These are phyloP conservation scores for Vaccinium myrtillus DNA, from an alignment of 148 eudicot genomes.

Conservation along the genomic window DNA sequence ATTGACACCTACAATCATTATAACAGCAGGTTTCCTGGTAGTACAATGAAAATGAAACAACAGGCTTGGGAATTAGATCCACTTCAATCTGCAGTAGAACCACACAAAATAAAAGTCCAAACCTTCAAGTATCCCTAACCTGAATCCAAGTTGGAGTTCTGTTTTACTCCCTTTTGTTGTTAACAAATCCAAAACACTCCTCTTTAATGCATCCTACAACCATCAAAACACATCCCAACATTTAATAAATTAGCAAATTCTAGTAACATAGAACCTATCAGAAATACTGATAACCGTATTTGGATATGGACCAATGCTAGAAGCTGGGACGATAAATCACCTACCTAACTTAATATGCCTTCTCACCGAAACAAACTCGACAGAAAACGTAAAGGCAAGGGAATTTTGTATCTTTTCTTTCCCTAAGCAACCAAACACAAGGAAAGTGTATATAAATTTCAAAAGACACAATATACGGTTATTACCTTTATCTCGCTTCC, in stretches of 20 bases:
- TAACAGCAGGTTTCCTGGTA: constrained; percentile 90
- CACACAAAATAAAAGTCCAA: constrained; percentile 13
- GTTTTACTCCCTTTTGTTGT: constrained; percentile 69
- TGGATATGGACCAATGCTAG: neutral
- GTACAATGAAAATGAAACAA: constrained; percentile 11
- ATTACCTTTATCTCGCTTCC: constrained; percentile 92
- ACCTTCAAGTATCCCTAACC: constrained; percentile 38
- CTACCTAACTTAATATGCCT: neutral
- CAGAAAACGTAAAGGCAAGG: neutral
- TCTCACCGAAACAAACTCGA: neutral
- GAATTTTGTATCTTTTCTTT: neutral
- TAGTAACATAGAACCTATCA: neutral
- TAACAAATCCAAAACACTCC: constrained; percentile 69
- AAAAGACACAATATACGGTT: neutral
- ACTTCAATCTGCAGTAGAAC: constrained; percentile 7
- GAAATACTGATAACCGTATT: neutral
- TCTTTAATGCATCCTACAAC: constrained; percentile 80
- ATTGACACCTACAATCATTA: constrained; percentile 96
- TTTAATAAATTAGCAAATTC: neutral
- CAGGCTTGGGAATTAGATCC: neutral
- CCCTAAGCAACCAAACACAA: neutral
- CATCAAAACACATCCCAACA: constrained; percentile 10
- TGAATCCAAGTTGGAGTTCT: constrained; percentile 89
- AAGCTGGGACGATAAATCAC: neutral
- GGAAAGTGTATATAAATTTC: neutral